These are phyloP conservation scores for Zygotorulaspora mrakii DNA, from an alignment of 1,139 yeast species.

Conservation along the genomic window DNA sequence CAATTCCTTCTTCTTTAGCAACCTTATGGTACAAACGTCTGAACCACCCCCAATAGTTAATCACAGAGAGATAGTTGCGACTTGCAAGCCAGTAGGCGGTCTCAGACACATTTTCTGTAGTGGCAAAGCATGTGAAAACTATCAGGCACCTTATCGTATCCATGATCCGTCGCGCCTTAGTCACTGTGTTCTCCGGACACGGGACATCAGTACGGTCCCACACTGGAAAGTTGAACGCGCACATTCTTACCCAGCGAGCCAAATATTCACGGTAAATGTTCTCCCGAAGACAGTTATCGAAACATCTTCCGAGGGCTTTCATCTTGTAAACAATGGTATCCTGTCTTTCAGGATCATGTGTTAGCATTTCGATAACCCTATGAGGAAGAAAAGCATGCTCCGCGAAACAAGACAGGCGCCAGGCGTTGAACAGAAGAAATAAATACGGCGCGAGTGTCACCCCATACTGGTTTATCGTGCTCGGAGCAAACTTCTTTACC, in stretches of 20 bases:
- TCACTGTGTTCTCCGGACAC: slow-evolving; percentile 6
- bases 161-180: slow-evolving; percentile 5
- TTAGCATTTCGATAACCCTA: background rate
- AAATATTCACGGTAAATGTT: background rate
- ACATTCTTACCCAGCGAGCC: slow-evolving; percentile 6
- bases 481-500: slow-evolving; percentile 4
- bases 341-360: background rate
- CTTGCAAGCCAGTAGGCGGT: slow-evolving; percentile 4
- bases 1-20: slow-evolving; percentile 6
- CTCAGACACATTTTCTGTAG: slow-evolving; percentile 2
- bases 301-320: slow-evolving; percentile 1
- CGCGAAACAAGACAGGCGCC: slow-evolving; percentile 1
- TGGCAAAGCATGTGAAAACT: slow-evolving; percentile 3
- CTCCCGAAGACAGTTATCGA: background rate
- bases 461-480: slow-evolving; percentile 6
- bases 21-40: slow-evolving; percentile 3
- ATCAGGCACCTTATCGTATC: slow-evolving; percentile 3
- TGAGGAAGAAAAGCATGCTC: background rate
- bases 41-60: slow-evolving; percentile 5
- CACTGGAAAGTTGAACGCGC: slow-evolving; percentile 3
- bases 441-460: slow-evolving; percentile 1
- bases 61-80: slow-evolving; percentile 1
- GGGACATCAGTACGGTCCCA: slow-evolving; percentile 2
- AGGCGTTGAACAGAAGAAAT: slow-evolving; percentile 5
- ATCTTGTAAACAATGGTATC: slow-evolving; percentile 2